A percentile compares a stretch with the other conserved stretches of the same genome.
Evolutionary conservation across 2,329 filamentous ascomycete species (phyloP).

Genomic region (Torrubiella hemipterigena): DNA sequence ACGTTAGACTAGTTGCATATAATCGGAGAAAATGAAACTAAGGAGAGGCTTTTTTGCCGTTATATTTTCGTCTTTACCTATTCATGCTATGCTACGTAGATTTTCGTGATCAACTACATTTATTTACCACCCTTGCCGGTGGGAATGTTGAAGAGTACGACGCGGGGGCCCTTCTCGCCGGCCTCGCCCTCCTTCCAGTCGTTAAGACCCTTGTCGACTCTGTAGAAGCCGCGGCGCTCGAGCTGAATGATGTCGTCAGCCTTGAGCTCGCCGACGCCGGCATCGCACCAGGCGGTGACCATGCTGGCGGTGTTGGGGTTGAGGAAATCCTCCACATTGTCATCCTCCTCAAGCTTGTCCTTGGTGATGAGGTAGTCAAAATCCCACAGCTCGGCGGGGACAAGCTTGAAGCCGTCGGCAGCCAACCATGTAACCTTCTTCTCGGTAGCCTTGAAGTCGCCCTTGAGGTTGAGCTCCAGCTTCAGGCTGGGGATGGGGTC

Average conservation of each 20-base stretch:
- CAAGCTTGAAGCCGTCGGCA: conserved; percentile 59
- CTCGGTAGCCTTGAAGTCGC: conserved; percentile 87
- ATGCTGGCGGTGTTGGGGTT: conserved; percentile 64
- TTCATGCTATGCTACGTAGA: neutral
- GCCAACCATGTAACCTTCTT: conserved; percentile 97
- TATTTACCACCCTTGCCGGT: conserved; percentile 38
- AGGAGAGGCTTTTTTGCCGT: neutral
- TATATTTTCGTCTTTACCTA: neutral
- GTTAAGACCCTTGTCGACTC: conserved; percentile 57
- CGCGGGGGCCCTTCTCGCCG: conserved; percentile 30
- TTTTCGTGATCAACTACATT: conserved; percentile 2
- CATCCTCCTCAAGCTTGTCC: conserved; percentile 83
- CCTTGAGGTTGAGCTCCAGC: conserved; percentile 79
- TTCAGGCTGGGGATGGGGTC: conserved; percentile 52
- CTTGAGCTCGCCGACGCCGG: conserved; percentile 66
- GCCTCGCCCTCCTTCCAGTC: conserved; percentile 40
- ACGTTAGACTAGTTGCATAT: neutral
- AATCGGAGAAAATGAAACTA: neutral
- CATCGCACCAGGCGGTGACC: conserved; percentile 67
- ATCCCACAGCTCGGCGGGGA: conserved; percentile 78
- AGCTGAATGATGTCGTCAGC: conserved; percentile 90
- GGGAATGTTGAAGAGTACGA: conserved; percentile 46
- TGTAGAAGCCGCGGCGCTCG: conserved; percentile 84
- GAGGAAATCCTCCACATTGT: conserved; percentile 73
- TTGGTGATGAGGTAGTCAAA: conserved; percentile 95